These are phyloP conservation scores for Aspergillus viridinutans DNA, from an alignment of 2,329 filamentous ascomycete species.

Conservation along the genomic window DNA sequence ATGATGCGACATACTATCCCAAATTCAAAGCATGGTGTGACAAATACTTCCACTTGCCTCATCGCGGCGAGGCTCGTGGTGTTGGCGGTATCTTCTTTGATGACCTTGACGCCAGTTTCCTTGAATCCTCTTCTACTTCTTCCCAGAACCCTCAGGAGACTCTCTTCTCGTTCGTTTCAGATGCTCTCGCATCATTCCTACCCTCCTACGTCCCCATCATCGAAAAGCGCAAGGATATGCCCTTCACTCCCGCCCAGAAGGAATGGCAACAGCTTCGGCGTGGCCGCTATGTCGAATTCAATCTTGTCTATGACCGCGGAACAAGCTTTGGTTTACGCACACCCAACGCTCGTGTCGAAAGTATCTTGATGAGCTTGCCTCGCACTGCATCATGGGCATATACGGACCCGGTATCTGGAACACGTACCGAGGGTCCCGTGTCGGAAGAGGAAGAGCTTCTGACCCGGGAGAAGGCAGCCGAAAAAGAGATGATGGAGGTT, in stretches of 20 bases:
- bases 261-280: constrained; percentile 93
- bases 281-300: constrained; percentile 98
- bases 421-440: constrained; percentile 45
- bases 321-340: constrained; percentile 93
- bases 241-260: constrained; percentile 80
- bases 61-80: constrained; percentile 80
- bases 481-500: constrained; percentile 75
- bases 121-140: constrained; percentile 35
- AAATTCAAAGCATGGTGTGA: constrained; percentile 99
- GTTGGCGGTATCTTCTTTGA: constrained; percentile 98
- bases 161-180: constrained; percentile 82
- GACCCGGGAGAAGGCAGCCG: constrained; percentile 42
- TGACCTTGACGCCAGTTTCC: constrained; percentile 68
- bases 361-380: constrained; percentile 94
- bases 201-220: constrained; percentile 90
- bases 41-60: constrained; percentile 92
- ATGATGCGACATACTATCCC: constrained; percentile 87
- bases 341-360: constrained; percentile 86
- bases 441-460: constrained; percentile 38
- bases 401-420: constrained; percentile 64
- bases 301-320: constrained; percentile 92
- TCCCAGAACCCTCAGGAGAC: constrained; percentile 82
- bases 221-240: constrained; percentile 83
- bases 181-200: constrained; percentile 79
- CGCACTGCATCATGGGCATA: constrained; percentile 92